These are phyloP conservation scores for Arabis hirsuta DNA, from an alignment of 345 rosid species.

Conservation along the genomic window DNA sequence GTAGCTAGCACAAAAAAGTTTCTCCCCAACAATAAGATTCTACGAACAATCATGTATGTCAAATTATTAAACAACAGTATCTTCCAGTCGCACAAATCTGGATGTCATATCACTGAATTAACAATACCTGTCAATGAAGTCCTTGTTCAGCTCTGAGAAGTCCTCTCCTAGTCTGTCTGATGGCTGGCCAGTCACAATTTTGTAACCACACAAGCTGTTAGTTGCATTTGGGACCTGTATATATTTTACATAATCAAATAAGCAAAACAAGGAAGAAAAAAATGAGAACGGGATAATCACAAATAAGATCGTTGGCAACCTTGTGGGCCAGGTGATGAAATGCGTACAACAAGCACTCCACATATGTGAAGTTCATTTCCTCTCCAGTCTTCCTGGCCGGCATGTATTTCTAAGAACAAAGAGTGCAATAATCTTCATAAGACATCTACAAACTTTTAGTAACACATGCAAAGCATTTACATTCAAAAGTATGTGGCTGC, in stretches of 20 bases:
- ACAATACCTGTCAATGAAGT: conserved; percentile 81
- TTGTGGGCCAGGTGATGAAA: conserved; percentile 94
- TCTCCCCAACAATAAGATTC: background rate
- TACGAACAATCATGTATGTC: conserved; percentile 4
- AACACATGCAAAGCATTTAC: background rate
- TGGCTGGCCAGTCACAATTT: conserved; percentile 98
- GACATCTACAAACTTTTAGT: background rate
- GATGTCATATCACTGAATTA: conserved; percentile 1
- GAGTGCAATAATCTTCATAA: conserved; percentile 17
- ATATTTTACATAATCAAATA: conserved; percentile 39
- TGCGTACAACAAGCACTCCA: conserved; percentile 86
- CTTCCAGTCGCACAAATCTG: conserved; percentile 9
- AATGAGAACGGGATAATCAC: background rate
- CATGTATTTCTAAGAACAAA: conserved; percentile 78
- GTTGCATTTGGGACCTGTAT: conserved; percentile 95
- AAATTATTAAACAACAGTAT: background rate
- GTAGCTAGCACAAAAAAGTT: conserved; percentile 11
- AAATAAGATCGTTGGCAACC: conserved; percentile 49
- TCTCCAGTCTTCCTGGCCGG: conserved; percentile 90
- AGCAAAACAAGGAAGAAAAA: conserved; percentile 27
- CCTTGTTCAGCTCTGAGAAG: conserved; percentile 83
- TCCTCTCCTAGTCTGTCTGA: conserved; percentile 99
- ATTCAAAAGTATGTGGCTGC: background rate
- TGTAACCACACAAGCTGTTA: conserved; percentile 93
- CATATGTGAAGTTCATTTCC: conserved; percentile 94